Conservation (phyloP, 2,329 filamentous ascomycete genomes). For the Colletotrichum sp. region DNA sequence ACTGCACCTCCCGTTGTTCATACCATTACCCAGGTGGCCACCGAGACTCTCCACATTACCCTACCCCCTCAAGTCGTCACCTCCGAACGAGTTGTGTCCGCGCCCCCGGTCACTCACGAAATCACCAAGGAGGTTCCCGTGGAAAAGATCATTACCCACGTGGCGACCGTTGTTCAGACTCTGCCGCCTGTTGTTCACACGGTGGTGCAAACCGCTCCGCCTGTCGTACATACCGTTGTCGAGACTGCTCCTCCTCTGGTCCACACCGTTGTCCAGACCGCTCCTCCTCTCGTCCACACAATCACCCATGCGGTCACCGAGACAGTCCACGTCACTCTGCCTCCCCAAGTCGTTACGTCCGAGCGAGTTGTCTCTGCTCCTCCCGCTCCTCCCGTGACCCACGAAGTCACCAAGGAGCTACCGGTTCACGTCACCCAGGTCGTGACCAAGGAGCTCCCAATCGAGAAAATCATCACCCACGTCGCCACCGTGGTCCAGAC, state of each 20-base stretch:
- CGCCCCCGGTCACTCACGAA: not conserved
- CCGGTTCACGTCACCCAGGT: not conserved
- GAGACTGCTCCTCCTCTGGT: not conserved
- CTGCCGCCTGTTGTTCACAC: not conserved
- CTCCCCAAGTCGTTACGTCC: not conserved
- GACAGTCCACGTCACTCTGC: slow-evolving; percentile 3
- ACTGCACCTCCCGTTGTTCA: not conserved
- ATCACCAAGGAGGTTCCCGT: not conserved
- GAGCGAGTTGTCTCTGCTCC: not conserved
- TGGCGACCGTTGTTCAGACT: not conserved
- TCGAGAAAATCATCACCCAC: not conserved
- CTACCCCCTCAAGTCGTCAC: not conserved
- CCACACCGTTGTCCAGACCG: not conserved
- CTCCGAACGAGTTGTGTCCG: not conserved
- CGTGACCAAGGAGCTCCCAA: not conserved
- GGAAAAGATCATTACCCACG: not conserved
- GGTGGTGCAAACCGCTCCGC: not conserved
- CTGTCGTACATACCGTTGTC: not conserved
- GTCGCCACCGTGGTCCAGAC: not conserved
- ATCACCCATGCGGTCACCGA: not conserved
- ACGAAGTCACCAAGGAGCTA: not conserved
- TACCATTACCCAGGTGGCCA: not conserved
- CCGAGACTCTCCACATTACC: slow-evolving; percentile 3
- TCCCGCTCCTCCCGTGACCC: not conserved
- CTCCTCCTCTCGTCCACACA: not conserved